Evolutionary conservation across 1,284 basidiomycete species (phyloP), one percentile per base, ranked within the genome.

Genomic region (Blastosporella zonata): DNA sequence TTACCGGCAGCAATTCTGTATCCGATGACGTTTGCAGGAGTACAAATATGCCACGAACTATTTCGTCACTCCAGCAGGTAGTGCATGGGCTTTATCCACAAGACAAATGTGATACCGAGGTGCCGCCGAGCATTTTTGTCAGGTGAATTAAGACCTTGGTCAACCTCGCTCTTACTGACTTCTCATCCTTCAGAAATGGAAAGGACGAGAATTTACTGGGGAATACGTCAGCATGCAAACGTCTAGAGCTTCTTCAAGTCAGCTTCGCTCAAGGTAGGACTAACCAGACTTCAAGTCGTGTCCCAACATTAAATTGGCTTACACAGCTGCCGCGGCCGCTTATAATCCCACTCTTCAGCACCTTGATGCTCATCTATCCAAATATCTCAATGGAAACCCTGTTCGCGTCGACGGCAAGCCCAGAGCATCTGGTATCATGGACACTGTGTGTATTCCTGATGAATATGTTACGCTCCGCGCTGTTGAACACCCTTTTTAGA

Each of bases 361-460:
- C 18, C 67, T 91, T 13, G 87, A 93, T 59, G 67, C 67, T 41
- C 80, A 79, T 49, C 48, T 92, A 4, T 82, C 83, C 1, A 85
- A 82, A 56, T 88, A 88, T 55, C 71, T 87, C 22, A 75, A 77
- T n/a, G 86, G 84, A 0, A 79, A 78, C 34, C 81, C 84, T 2
- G 68, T 90, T 9, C 78, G 87, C 13, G 68, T 92, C 2, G 87
- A 92, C 54, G 87, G 88, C 0, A 82, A 79, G 56, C 90, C 90
- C 2, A 71, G 87, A 50, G 82, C 86, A 5, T 88, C 83, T 13
- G 90, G 89, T 4, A 75, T 93, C n/a, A 68, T 92, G 55, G 90
- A 92, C 62, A 91, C 89, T 0, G 82, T 85, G 50, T 40, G 76
- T 58, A 28, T 2, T 21, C 15, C 21, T 28, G 8, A 2, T 10